Base-by-base conservation (phyloP, 2,329 filamentous ascomycete genomes). In the Colletotrichum sp. region DNA sequence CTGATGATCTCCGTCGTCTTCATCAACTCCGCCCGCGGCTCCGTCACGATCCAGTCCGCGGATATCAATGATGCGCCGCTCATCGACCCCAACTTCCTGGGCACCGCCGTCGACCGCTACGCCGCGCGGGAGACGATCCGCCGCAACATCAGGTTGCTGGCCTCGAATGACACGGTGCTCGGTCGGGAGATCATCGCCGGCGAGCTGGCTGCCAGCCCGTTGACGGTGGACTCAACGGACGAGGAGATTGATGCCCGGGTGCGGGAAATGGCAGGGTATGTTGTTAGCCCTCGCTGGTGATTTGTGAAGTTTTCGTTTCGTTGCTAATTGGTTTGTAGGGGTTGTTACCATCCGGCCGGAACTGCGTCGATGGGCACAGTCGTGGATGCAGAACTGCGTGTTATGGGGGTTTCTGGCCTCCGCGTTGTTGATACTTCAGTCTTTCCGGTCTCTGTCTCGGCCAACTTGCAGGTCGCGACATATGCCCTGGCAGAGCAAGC, bases 401-500 rank as follows among this genome's bases (percentile, higher is more conserved):
- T 87, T 7, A 84, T 84, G 26, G 85, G 85, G 0, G 81, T 86
- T 1, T 76, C 78, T 2, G 80, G 81, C 13, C 79, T 87, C 9
- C 82, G 84, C 5, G 80, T 87, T 3, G 81, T 85, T 0, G 85
- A 87, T 72, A 83, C 84, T 8, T 86, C 82, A 12, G 81, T 86
- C 9, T 81, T 86, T 24, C 84, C 85, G 3, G 75, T 81, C 26
- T 73, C 81, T 4, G 55, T 80, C 6, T 90, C 90, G 5, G 87
- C 86, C 4, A 91, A 89, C 78, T 86, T 88, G 30, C 85, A 87
- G 6, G 80, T 89, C 1, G 86, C 90, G 1, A 88, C 88, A 0
- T 91, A 90, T 78, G 90, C 92, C 80, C 83, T 91, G 30, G 88
- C 87, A 7, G 91, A 92, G 82, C 92, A 92, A 82, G 90, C 91